Base-by-base conservation (phyloP, 75 land plant genomes). In the Isoetes taiwanensis region DNA sequence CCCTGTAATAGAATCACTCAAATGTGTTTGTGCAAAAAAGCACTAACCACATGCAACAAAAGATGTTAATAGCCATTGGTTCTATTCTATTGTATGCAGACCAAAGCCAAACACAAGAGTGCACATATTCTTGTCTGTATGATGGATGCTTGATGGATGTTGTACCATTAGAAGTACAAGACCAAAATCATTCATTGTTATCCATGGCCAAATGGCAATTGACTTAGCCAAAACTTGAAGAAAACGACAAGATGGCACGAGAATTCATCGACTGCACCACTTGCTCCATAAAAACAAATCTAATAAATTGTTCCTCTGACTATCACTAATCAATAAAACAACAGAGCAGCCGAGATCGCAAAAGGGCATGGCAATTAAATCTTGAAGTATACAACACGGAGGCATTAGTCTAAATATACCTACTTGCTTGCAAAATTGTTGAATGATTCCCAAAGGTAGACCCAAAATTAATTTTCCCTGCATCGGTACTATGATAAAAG, bases 111-210 rank as follows among this genome's bases (percentile, higher is more conserved):
- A 91, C 9, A 80, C 67, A 29, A 86, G 72, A 2, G 84, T 75
- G 66, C 97, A 77, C 95, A 87, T 76, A 69, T 91, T 94, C 68
- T 83, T 91, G 17, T 94, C 97, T 90, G 76, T 53, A 64, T 38
- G 32, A 55, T 26, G 52, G 48, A 57, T 34, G n/a, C n/a, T n/a
- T n/a, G n/a, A n/a, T n/a, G n/a, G n/a, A n/a, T n/a, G 29, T 34
- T 37, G 41, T 25, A 57, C 34, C 59, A 57, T 10, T 37, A 10
- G 14, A 43, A 58, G 12, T 41, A 4, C 21, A 19, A 20, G 20
- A 8, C 1, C 2, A 19, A 2, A 41, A 52, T 17, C 34, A 9
- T 43, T 10, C 10, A 10, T 37, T 21, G 23, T 46, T 20, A 14
- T 58, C 14, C 24, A 35, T 33, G 27, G 1, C 9, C 16, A 0